phyloP scores from a whole-genome alignment of 192 early-diverging fungal genomes.

The Phlyctochytrium planicorne region DNA sequence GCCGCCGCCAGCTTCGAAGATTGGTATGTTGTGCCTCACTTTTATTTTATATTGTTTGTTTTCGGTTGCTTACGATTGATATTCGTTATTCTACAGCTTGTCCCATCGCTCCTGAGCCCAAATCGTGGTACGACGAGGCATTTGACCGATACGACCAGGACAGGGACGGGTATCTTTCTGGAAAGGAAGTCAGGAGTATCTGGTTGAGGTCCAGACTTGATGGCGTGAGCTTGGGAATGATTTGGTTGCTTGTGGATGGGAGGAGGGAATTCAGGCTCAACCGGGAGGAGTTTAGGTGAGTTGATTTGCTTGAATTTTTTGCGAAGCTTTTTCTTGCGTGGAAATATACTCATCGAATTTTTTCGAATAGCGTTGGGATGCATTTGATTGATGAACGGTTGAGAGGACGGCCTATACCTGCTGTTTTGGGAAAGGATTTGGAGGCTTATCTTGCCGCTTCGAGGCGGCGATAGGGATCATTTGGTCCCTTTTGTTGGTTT shows the following conservation, averaged over 20 bases:
- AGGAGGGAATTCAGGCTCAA: neutral
- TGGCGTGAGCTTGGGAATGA: slow-evolving; percentile 10
- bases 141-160: slow-evolving; percentile 5
- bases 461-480: neutral
- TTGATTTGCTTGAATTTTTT: neutral
- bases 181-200: slow-evolving; percentile 23
- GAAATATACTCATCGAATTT: neutral
- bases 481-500: neutral
- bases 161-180: neutral
- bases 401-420: neutral
- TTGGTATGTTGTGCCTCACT: neutral
- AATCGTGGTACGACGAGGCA: neutral
- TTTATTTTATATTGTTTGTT: neutral
- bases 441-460: neutral
- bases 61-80: neutral
- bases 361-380: slow-evolving; percentile 7
- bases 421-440: neutral
- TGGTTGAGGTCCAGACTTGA: slow-evolving; percentile 26
- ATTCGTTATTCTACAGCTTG: neutral
- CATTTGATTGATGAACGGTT: slow-evolving; percentile 15
- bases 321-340: neutral
- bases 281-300: slow-evolving; percentile 21
- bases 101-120: slow-evolving; percentile 1
- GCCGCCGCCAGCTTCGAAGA: neutral
- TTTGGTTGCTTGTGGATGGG: slow-evolving; percentile 13